Percentiles rank a stretch among this genome's conserved stretches.
phyloP scores from a whole-genome alignment of 306 rosid species.

The Corylus avellana region DNA sequence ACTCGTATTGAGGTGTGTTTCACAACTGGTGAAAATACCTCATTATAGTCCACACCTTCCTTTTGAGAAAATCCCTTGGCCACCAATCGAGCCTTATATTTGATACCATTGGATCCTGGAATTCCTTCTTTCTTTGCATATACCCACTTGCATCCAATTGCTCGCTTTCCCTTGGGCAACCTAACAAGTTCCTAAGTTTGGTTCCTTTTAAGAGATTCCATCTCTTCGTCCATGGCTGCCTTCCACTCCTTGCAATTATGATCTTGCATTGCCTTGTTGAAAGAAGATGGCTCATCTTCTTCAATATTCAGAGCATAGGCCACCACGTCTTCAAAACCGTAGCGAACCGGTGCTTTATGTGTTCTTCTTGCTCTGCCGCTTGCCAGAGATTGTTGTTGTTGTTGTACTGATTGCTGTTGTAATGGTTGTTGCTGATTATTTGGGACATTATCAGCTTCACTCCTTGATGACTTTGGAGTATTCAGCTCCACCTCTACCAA shows the following conservation, averaged over 20 bases:
- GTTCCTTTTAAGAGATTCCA: not conserved
- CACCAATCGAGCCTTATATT: not conserved
- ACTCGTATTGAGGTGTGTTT: not conserved
- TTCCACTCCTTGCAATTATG: not conserved
- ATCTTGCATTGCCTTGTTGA: too few relatives aligned
- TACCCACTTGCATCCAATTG: not conserved
- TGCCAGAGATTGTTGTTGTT: too few relatives aligned
- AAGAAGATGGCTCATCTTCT: too few relatives aligned
- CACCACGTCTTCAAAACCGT: too few relatives aligned
- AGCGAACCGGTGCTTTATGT: too few relatives aligned
- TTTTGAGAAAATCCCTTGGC: not conserved
- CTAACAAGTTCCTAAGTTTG: not conserved
- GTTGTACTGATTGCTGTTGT: too few relatives aligned
- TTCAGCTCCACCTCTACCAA: too few relatives aligned
- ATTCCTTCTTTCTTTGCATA: not conserved
- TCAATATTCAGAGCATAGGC: too few relatives aligned
- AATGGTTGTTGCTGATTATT: too few relatives aligned
- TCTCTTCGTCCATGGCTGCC: not conserved
- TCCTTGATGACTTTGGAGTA: too few relatives aligned
- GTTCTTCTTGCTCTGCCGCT: too few relatives aligned
- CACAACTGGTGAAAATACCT: not conserved
- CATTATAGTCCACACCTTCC: not conserved
- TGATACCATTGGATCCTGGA: not conserved
- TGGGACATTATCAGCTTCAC: too few relatives aligned
- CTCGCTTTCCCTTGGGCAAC: not conserved